These are phyloP conservation scores for Lanmaoa pseudosensibilis DNA, from an alignment of 768 basidiomycete genomes.

Conservation along the genomic window DNA sequence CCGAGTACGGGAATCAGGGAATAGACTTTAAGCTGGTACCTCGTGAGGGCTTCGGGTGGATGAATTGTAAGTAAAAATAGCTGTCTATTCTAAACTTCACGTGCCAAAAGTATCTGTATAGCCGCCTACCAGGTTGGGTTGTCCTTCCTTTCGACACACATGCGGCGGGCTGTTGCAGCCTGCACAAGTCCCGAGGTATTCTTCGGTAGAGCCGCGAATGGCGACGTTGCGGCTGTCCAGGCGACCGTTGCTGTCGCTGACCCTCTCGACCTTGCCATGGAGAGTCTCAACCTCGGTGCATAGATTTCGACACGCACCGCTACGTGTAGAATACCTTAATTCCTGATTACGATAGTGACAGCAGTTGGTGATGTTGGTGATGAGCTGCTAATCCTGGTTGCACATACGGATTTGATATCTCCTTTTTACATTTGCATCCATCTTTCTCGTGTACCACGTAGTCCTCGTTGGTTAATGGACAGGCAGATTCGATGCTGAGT, in stretches of 20 bases:
- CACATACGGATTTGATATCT: not conserved
- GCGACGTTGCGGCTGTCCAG: conserved; percentile 35
- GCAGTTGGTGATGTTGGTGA: not conserved
- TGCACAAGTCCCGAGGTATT: conserved; percentile 93
- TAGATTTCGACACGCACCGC: conserved; percentile 9
- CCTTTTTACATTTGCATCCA: not conserved
- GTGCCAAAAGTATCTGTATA: conserved; percentile 30
- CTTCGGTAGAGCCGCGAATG: conserved; percentile 55
- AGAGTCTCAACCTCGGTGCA: conserved; percentile 39
- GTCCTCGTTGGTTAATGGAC: not conserved
- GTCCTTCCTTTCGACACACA: conserved; percentile 88
- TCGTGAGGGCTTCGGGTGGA: conserved; percentile 98
- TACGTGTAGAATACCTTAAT: conserved; percentile 19
- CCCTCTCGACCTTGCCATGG: conserved; percentile 65
- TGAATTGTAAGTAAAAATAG: conserved; percentile 69
- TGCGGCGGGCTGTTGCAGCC: conserved; percentile 93
- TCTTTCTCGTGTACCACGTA: not conserved
- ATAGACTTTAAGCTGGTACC: conserved; percentile 98
- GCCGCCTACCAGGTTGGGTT: conserved; percentile 97
- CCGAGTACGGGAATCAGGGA: conserved; percentile 95
- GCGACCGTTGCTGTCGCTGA: conserved; percentile 44
- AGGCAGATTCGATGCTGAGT: conserved; percentile 20
- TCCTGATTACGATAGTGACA: conserved; percentile 1
- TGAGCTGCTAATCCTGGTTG: conserved; percentile 6
- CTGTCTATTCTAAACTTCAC: not conserved